Percentiles rank a stretch among this genome's conserved stretches.
Conservation (phyloP, 2,329 filamentous ascomycete genomes). For the Ceratocystiopsis brevicomis region DNA sequence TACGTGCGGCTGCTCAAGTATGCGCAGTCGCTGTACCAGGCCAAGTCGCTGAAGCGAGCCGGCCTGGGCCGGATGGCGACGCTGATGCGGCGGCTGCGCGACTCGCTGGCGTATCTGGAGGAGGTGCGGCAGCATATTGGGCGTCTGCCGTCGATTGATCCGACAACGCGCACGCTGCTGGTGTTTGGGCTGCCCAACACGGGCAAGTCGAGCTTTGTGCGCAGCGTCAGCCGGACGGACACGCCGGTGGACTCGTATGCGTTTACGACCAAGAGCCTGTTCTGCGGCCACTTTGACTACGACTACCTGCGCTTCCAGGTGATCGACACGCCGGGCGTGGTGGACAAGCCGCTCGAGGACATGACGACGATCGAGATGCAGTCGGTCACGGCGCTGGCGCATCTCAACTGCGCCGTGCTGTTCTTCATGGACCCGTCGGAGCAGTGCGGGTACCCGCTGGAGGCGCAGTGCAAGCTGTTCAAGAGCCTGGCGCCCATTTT, state of each 20-base stretch:
- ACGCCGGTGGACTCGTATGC: constrained; percentile 96
- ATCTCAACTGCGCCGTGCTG: constrained; percentile 82
- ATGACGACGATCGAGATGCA: constrained; percentile 99
- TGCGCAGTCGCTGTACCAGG: constrained; percentile 91
- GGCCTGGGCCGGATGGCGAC: constrained; percentile 97
- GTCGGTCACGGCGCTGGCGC: constrained; percentile 91
- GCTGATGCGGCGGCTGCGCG: constrained; percentile 83
- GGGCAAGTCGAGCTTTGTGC: constrained; percentile 90
- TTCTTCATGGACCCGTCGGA: constrained; percentile 98
- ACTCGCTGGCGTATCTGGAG: constrained; percentile 86
- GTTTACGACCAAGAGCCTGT: constrained; percentile 86
- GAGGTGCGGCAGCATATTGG: constrained; percentile 92
- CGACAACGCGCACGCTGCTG: constrained; percentile 85
- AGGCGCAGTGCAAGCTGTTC: constrained; percentile 86
- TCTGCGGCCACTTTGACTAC: constrained; percentile 95
- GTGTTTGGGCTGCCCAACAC: constrained; percentile 98
- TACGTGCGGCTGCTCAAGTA: constrained; percentile 86
- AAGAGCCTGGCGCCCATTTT: constrained; percentile 94
- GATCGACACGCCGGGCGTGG: constrained; percentile 95
- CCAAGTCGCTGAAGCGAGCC: constrained; percentile 95
- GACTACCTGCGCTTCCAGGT: constrained; percentile 70
- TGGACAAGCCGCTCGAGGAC: constrained; percentile 93
- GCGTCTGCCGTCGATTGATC: constrained; percentile 94
- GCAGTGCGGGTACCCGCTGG: constrained; percentile 87
- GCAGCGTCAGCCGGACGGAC: constrained; percentile 81